These are phyloP conservation scores for Volutella citrinella DNA, from an alignment of 2,329 filamentous ascomycete species.

Conservation along the genomic window DNA sequence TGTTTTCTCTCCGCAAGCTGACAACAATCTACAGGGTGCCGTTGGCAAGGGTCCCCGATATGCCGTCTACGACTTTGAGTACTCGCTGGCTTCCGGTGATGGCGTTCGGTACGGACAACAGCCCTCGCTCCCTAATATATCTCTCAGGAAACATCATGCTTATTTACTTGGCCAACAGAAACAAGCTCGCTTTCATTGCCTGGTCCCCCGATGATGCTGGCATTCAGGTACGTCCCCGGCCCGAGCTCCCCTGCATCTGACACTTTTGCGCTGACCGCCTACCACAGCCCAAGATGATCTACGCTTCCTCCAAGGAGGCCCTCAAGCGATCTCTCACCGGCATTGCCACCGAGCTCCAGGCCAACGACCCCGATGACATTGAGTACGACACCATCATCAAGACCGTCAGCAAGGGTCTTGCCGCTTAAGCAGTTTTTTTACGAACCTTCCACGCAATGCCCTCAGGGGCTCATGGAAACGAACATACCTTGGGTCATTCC, in stretches of 20 bases:
- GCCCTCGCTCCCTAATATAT: not conserved
- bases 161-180: no score
- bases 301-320: conserved; percentile 84
- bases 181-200: conserved; percentile 75
- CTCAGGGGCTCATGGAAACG: conserved; percentile 17
- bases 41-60: conserved; percentile 72
- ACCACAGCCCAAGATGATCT: conserved; percentile 78
- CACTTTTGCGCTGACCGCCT: conserved; percentile 43
- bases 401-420: conserved; percentile 61
- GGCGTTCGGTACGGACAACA: conserved; percentile 64
- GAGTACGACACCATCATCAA: conserved; percentile 71
- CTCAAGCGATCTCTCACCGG: conserved; percentile 77
- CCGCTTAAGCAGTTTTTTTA: conserved; percentile 36
- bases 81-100: conserved; percentile 68
- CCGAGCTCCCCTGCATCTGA: conserved; percentile 56
- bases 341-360: conserved; percentile 74
- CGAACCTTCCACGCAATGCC: conserved; percentile 13
- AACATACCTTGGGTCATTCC: conserved; percentile 27
- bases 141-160: not conserved
- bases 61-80: conserved; percentile 83
- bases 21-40: conserved; percentile 44
- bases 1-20: conserved; percentile 1
- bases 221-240: conserved; percentile 60
- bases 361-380: conserved; percentile 80
- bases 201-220: conserved; percentile 81